Conservation (phyloP, 108 stramenopile genomes). For the Fistulifera pelliculosa region DNA sequence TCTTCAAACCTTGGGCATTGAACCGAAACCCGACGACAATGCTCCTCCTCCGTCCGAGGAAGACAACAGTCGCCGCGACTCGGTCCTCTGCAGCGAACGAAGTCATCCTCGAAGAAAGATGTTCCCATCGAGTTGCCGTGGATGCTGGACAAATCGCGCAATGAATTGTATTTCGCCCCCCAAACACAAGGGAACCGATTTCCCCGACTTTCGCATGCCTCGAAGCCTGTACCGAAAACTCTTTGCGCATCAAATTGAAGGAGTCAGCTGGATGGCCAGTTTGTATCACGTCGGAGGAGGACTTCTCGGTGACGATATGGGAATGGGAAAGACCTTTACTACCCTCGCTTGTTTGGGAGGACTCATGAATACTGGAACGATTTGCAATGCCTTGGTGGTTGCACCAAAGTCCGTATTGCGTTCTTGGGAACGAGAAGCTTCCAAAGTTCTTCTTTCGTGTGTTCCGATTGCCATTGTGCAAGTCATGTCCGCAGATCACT, state of each 20-base stretch:
- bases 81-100: no score
- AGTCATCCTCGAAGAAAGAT: no score
- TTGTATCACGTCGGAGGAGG: slow-evolving; percentile 79
- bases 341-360: slow-evolving; percentile 52
- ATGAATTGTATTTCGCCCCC: no score
- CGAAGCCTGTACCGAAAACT: slow-evolving; percentile 44
- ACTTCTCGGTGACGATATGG: slow-evolving; percentile 24
- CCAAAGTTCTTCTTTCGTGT: slow-evolving; percentile 35
- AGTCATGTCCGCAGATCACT: slow-evolving; percentile 46
- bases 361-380: slow-evolving; percentile 54
- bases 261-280: slow-evolving; percentile 89
- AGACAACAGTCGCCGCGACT: no score
- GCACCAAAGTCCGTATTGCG: slow-evolving; percentile 63
- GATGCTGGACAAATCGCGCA: no score
- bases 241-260: slow-evolving; percentile 72
- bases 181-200: neutral
- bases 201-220: slow-evolving; percentile 55
- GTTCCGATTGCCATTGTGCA: slow-evolving; percentile 33
- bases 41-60: no score
- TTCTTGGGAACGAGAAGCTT: slow-evolving; percentile 69
- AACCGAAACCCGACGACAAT: no score
- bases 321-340: slow-evolving; percentile 64
- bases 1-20: no score
- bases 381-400: slow-evolving; percentile 63
- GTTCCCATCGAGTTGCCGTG: no score